These are phyloP conservation scores for Globisporangium solare DNA, from an alignment of 352 stramenopile species.

Conservation along the genomic window DNA sequence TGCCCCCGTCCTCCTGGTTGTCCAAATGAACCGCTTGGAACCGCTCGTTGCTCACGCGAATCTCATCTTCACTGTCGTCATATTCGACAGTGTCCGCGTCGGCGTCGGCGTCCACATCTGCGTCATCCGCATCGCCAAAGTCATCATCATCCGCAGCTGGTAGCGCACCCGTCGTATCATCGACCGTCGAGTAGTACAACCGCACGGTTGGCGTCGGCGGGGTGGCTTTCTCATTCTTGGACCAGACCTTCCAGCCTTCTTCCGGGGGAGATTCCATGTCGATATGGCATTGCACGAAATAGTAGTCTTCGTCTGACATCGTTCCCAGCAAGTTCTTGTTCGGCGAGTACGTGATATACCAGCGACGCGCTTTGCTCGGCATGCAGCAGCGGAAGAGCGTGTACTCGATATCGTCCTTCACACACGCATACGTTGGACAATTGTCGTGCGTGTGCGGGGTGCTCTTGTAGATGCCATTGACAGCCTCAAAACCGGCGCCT, in stretches of 20 bases:
- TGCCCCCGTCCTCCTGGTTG: conserved; percentile 65
- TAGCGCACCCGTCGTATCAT: conserved; percentile 3
- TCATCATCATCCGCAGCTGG: conserved; percentile 15
- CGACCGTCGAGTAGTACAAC: conserved; percentile 67
- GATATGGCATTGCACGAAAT: conserved; percentile 79
- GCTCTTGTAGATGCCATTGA: conserved; percentile 95
- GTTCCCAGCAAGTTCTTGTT: conserved; percentile 84
- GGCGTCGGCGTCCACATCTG: conserved; percentile 45
- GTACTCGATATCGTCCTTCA: conserved; percentile 71
- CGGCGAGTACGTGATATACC: conserved; percentile 97
- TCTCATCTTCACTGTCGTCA: conserved; percentile 88
- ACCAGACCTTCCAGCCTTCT: conserved; percentile 82
- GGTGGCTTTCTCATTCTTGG: conserved; percentile 80
- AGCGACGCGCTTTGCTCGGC: conserved; percentile 96
- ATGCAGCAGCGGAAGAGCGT: conserved; percentile 98
- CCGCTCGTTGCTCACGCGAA: conserved; percentile 86
- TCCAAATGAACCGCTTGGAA: conserved; percentile 87
- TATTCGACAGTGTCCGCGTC: conserved; percentile 86
- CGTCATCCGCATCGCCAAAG: conserved; percentile 28
- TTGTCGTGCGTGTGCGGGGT: conserved; percentile 70
- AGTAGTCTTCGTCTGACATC: conserved; percentile 85
- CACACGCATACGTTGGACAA: conserved; percentile 63
- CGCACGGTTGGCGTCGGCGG: conserved; percentile 58
- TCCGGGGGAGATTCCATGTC: conserved; percentile 76
- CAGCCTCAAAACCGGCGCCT: conserved; percentile 80